Evolutionary conservation across 306 rosid genomes (phyloP).

Genomic region (Begonia masoniana): DNA sequence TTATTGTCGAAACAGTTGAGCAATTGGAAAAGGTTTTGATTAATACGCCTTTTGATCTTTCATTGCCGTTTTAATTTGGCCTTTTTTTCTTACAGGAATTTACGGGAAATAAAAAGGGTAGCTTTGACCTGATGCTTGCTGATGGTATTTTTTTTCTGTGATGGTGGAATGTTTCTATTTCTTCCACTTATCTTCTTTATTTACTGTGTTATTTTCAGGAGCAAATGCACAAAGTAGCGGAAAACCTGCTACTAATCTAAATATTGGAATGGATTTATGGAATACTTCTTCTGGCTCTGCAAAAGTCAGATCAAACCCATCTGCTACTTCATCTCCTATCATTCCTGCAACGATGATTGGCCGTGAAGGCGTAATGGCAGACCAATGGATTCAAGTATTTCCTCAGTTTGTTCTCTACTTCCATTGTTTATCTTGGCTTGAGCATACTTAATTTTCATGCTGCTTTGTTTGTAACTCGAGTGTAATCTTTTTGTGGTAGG

Average conservation of each 20-base stretch:
- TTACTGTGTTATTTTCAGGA: conserved; percentile 31
- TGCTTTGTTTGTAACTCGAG: neutral
- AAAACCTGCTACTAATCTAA: conserved; percentile 73
- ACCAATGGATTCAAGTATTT: conserved; percentile 80
- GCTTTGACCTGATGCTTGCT: conserved; percentile 93
- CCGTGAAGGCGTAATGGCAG: conserved; percentile 40
- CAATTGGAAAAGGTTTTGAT: too few species aligned
- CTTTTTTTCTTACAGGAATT: conserved; percentile 40
- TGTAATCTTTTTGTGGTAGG: conserved; percentile 29
- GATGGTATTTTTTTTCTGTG: conserved; percentile 40
- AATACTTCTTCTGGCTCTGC: conserved; percentile 51
- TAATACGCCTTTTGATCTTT: too few species aligned
- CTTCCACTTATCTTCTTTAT: neutral
- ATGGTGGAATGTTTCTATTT: too few species aligned
- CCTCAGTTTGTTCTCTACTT: conserved; percentile 2
- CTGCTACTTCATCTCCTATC: conserved; percentile 37
- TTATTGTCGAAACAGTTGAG: too few species aligned
- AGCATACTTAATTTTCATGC: neutral
- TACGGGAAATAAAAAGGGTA: conserved; percentile 54
- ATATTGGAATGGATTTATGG: conserved; percentile 96
- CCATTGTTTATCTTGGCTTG: neutral
- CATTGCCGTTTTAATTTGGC: too few species aligned
- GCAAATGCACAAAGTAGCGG: conserved; percentile 75
- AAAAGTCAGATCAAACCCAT: conserved; percentile 45
- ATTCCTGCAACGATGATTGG: conserved; percentile 28